phyloP scores from a whole-genome alignment of 192 early-diverging fungal species.

The Coemansia interrupta region DNA sequence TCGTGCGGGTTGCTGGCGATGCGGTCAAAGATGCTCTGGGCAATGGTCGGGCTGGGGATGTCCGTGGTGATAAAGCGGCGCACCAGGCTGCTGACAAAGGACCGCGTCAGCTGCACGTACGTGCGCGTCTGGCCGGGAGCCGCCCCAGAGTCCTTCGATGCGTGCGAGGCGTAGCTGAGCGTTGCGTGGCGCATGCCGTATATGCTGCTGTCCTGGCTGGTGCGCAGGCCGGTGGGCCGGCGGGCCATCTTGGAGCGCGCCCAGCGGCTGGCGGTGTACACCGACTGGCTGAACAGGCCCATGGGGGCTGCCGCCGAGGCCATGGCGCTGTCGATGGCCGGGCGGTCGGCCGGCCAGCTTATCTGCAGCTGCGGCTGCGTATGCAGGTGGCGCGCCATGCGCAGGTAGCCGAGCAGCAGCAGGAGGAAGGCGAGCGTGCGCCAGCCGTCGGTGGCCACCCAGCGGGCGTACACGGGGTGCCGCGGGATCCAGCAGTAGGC shows the following conservation, averaged over 20 bases:
- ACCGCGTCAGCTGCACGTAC: conserved; percentile 38
- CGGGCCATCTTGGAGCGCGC: conserved; percentile 29
- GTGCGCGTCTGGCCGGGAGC: too few species aligned
- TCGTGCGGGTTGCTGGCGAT: conserved; percentile 12
- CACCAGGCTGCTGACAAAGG: conserved; percentile 23
- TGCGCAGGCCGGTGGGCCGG: neutral
- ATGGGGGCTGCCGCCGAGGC: neutral
- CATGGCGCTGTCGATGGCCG: conserved; percentile 25
- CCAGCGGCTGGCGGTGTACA: conserved; percentile 40
- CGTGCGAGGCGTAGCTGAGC: neutral
- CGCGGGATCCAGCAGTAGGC: conserved; percentile 50
- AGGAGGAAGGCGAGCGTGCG: conserved; percentile 14
- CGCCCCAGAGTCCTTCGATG: neutral
- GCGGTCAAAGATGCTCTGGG: conserved; percentile 34
- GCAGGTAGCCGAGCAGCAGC: conserved; percentile 12
- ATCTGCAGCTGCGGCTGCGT: neutral
- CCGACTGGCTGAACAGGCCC: conserved; percentile 42
- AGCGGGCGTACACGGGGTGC: conserved; percentile 46
- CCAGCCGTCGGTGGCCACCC: conserved; percentile 46
- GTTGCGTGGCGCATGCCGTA: neutral
- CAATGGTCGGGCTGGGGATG: conserved; percentile 44
- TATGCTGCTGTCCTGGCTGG: conserved; percentile 7
- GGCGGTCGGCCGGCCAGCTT: conserved; percentile 2
- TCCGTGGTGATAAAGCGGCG: conserved; percentile 44
- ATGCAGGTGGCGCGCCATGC: neutral